phyloP scores from a whole-genome alignment of 1,139 yeast genomes.

The Pichia sp. region DNA sequence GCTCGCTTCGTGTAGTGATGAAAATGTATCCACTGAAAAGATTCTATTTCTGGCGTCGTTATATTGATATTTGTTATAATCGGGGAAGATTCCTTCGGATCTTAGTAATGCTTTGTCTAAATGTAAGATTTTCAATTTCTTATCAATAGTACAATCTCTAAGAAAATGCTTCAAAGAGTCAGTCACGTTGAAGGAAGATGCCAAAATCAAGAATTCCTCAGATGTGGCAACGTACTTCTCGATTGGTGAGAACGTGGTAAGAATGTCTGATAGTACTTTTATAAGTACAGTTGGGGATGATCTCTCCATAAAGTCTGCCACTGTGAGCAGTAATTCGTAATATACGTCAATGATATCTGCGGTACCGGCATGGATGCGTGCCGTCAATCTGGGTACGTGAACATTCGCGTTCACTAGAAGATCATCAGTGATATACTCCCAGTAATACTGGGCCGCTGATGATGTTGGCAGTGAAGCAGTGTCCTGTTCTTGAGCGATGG shows the following conservation, averaged over 20 bases:
- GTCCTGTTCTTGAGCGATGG: no score
- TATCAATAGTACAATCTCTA: conserved; percentile 33
- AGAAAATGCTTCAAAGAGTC: conserved; percentile 31
- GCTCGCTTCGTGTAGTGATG: conserved; percentile 67
- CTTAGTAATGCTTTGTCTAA: conserved; percentile 22
- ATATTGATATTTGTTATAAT: conserved; percentile 30
- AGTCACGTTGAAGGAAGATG: conserved; percentile 34
- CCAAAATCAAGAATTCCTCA: conserved; percentile 36
- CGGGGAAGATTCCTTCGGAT: conserved; percentile 34
- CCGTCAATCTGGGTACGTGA: not conserved
- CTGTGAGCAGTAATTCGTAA: conserved; percentile 23
- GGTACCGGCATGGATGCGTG: not conserved
- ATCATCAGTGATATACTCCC: not conserved
- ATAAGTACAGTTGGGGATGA: no score
- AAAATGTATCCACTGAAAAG: conserved; percentile 67
- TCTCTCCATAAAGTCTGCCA: no score
- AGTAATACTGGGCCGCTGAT: not conserved
- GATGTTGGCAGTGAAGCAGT: no score
- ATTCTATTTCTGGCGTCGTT: conserved; percentile 35
- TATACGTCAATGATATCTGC: conserved; percentile 3
- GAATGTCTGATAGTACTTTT: no score
- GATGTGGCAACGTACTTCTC: no score
- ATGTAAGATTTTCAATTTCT: conserved; percentile 32
- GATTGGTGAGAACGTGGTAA: no score
- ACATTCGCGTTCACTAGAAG: not conserved